Evolutionary conservation across 805 yeast genomes (phyloP).

Genomic region (Maudiozyma bulderi): DNA sequence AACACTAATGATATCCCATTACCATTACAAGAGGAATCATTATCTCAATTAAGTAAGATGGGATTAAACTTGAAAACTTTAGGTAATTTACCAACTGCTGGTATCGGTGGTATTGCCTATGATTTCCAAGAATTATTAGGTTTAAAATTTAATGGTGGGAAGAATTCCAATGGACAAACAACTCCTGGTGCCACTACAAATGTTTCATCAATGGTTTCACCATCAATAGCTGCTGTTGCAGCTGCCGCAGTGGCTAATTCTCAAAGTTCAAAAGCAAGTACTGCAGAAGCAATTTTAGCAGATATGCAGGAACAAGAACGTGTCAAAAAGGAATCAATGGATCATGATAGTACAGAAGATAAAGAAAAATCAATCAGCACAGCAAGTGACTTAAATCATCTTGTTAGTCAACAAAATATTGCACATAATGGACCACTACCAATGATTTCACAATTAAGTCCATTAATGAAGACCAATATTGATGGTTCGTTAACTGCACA

Average conservation of each 20-base stretch:
- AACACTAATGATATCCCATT: constrained; percentile 1
- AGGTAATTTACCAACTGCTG: constrained; percentile 23
- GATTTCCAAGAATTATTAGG: constrained; percentile 25
- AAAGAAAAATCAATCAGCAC: not conserved
- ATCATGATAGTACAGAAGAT: not conserved
- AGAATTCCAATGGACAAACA: not conserved
- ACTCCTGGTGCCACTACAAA: not conserved
- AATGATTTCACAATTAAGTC: constrained; percentile 5
- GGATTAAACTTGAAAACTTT: constrained; percentile 10
- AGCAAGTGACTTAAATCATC: not conserved
- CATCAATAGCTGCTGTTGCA: not conserved
- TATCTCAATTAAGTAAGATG: constrained; percentile 11
- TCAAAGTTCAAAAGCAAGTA: constrained; percentile 11
- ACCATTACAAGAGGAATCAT: constrained; percentile 6
- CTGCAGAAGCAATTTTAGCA: constrained; percentile 26
- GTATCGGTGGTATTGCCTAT: constrained; percentile 26
- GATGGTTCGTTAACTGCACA: constrained; percentile 1
- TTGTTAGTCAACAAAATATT: not conserved
- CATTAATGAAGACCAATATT: constrained; percentile 1
- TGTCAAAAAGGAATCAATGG: not conserved
- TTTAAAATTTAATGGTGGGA: constrained; percentile 14
- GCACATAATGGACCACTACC: constrained; percentile 3
- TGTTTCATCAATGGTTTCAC: not conserved
- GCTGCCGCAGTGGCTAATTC: not conserved
- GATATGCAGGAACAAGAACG: constrained; percentile 22